Base-by-base conservation (phyloP, 169 alveolate species). In the Plasmodium reichenowi region DNA sequence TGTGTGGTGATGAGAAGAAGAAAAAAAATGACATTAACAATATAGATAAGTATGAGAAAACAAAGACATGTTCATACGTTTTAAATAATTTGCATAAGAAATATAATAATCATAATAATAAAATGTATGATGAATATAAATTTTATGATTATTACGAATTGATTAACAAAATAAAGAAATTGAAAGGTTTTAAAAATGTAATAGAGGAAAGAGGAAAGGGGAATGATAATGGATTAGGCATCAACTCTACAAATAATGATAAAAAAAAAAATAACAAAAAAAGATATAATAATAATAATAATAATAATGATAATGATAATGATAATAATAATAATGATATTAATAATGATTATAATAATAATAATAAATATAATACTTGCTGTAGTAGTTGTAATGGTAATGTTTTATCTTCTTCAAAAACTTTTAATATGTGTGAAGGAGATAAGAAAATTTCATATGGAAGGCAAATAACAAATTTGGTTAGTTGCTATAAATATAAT, bases 401-500 rank as follows among this genome's bases (percentile, higher is more conserved):
- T 29, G 4, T 29, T 29, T 29, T 29, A 3, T 29, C 43, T 29
- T 29, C 43, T 29, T 29, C 43, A 29, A 29, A 29, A 29, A 29
- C 43, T 29, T 29, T 29, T 29, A 29, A 15, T 13, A 7, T 67
- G 17, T 80, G 72, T 60, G 63, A 29, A 15, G 58, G 10, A 15
- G 56, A 75, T 24, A 66, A 80, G 47, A 48, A 26, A n/a, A 67
- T 17, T 29, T 52, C 62, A 45, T 52, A 80, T 67, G 72, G 62
- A 60, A 80, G 68, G 50, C 76, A 67, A 80, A 80, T 67, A 67
- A 80, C 75, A 9, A 80, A 80, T 26, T 70, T 80, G 22, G 29
- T 80, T 54, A 80, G 90, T 72, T 80, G 47, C 56, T 80, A 80
- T 72, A 80, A 80, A 24, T 80, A 80, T 24, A 80, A 80, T n/a